Percentiles rank a stretch among this genome's conserved stretches.
phyloP scores from a whole-genome alignment of 2,329 filamentous ascomycete species.

The Chalaropsis ovoidea region DNA sequence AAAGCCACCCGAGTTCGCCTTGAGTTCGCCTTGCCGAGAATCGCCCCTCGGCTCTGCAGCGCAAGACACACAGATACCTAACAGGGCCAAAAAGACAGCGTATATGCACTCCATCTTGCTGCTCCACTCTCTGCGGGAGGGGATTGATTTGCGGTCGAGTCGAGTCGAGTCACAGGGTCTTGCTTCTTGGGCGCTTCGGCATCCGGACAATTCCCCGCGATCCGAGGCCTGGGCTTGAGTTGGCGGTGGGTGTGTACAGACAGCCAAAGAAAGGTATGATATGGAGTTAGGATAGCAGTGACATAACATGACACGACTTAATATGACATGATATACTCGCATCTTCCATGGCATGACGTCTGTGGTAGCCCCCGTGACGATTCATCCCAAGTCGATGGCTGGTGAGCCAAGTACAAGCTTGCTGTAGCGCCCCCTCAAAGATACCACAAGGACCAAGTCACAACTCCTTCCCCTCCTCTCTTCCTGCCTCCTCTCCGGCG shows the following conservation, averaged over 20 bases:
- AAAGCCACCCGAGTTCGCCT: not conserved
- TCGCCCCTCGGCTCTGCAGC: not conserved
- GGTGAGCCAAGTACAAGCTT: not conserved
- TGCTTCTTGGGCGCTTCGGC: not conserved
- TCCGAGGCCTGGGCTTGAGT: not conserved
- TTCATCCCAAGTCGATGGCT: constrained; percentile 5
- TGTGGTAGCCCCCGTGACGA: not conserved
- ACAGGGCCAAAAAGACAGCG: not conserved
- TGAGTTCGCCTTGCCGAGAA: not conserved
- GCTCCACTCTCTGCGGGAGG: too few species aligned
- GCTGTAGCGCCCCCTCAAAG: not conserved
- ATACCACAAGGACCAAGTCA: not conserved
- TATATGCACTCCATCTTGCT: not conserved
- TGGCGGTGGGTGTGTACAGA: not conserved
- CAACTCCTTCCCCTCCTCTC: not conserved
- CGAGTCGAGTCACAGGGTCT: not conserved
- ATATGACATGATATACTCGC: not conserved
- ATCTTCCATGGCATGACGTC: not conserved
- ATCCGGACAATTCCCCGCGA: not conserved
- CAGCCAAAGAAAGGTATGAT: not conserved
- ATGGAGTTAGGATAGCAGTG: not conserved
- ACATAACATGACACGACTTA: not conserved
- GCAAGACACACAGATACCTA: not conserved
- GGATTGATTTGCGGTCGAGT: not conserved
- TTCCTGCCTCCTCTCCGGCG: not conserved